phyloP scores from a whole-genome alignment of 2,329 filamentous ascomycete genomes.

The Sclerotinia trifoliorum region DNA sequence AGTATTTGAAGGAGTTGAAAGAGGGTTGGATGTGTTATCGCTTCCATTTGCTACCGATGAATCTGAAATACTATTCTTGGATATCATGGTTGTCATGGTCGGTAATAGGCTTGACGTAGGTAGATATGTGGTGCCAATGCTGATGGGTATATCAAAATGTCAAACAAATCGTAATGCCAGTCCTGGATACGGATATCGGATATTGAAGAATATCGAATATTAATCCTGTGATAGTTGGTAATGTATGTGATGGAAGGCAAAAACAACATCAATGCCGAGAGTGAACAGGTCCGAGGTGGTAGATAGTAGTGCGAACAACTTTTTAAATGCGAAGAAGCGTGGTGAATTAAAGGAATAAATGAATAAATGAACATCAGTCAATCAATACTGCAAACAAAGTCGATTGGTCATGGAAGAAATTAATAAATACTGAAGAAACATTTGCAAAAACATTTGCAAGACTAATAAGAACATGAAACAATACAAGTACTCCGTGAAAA shows the following conservation, averaged over 20 bases:
- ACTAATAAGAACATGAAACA: not conserved
- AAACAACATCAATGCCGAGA: not conserved
- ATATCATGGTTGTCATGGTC: not conserved
- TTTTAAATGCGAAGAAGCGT: not conserved
- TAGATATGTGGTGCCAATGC: not conserved
- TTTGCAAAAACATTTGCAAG: conserved; percentile 10
- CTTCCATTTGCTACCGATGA: conserved; percentile 41
- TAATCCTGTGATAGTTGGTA: not conserved
- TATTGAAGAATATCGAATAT: not conserved
- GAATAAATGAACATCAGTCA: not conserved
- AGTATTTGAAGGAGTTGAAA: not conserved
- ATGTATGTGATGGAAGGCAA: too few relatives aligned
- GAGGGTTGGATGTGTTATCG: not conserved
- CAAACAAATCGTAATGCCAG: not conserved
- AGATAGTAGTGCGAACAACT: not conserved
- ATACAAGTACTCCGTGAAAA: not conserved
- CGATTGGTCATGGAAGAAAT: not conserved
- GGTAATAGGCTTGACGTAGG: not conserved
- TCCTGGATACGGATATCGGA: too few relatives aligned
- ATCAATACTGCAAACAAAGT: not conserved
- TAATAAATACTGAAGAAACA: not conserved
- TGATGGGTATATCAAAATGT: not conserved
- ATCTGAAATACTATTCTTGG: conserved; percentile 10
- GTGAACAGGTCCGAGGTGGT: not conserved
- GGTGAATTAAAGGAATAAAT: not conserved